These are phyloP conservation scores for Magnolia officinalis DNA, from an alignment of 164 flowering plant genomes.

Conservation along the genomic window DNA sequence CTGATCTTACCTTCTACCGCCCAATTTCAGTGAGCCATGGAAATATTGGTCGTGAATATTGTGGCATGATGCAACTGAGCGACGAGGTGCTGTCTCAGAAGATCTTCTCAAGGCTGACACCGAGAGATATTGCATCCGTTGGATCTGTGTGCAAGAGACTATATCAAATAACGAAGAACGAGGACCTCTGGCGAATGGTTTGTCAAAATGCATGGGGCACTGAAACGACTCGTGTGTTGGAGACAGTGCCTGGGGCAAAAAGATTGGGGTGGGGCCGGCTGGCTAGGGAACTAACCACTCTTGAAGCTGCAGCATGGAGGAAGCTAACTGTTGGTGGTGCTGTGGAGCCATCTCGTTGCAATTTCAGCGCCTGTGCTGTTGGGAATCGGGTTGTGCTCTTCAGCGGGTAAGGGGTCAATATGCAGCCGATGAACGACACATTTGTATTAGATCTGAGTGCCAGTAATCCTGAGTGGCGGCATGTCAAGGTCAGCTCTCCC, in stretches of 20 bases:
- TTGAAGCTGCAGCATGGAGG: conserved; percentile 91
- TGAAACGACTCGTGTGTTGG: conserved; percentile 81
- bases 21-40: conserved; percentile 41
- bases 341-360: conserved; percentile 94
- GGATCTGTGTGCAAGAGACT: conserved; percentile 72
- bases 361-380: conserved; percentile 93
- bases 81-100: conserved; percentile 75
- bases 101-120: conserved; percentile 68
- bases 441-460: conserved; percentile 83
- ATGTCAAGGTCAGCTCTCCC: conserved; percentile 84
- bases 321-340: conserved; percentile 86
- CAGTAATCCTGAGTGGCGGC: conserved; percentile 77
- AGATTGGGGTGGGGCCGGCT: conserved; percentile 79
- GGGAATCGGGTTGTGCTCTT: conserved; percentile 90
- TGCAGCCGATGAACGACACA: conserved; percentile 98
- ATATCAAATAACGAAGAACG: conserved; percentile 67
- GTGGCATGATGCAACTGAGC: conserved; percentile 72
- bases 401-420: conserved; percentile 94
- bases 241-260: conserved; percentile 82
- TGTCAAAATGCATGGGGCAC: conserved; percentile 97
- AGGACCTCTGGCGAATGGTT: conserved; percentile 92
- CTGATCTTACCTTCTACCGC: conserved; percentile 37
- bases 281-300: conserved; percentile 89
- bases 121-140: conserved; percentile 88
- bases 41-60: conserved; percentile 51